phyloP scores from a whole-genome alignment of 2,329 filamentous ascomycete species.

The Keithomyces neogunnii region DNA sequence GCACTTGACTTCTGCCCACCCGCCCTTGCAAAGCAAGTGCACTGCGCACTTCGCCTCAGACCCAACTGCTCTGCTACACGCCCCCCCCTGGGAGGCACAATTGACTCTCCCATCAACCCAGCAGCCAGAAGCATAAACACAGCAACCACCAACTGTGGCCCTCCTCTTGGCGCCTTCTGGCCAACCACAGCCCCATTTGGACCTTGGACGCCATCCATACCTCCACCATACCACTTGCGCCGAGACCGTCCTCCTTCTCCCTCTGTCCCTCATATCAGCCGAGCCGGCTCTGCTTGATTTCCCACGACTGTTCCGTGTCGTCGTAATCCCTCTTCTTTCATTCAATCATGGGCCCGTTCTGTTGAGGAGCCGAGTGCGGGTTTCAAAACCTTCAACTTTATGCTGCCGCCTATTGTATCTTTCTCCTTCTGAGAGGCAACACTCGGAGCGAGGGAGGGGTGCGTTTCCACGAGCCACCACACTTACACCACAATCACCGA shows the following conservation, averaged over 20 bases:
- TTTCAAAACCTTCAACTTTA: neutral
- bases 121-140: constrained; percentile 8
- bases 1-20: neutral
- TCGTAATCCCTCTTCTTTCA: constrained; percentile 9
- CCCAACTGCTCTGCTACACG: constrained; percentile 5
- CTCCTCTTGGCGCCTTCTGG: constrained; percentile 8
- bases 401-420: constrained; percentile 3
- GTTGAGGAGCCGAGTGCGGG: constrained; percentile 5
- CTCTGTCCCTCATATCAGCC: constrained; percentile 13
- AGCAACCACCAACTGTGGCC: constrained; percentile 11
- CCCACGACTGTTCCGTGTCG: constrained; percentile 7
- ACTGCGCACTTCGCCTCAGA: constrained; percentile 5
- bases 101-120: constrained; percentile 7
- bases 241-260: constrained; percentile 13
- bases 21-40: neutral
- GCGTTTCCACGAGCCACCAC: constrained; percentile 5
- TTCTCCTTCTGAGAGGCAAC: neutral
- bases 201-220: constrained; percentile 13
- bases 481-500: neutral
- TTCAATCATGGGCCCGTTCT: constrained; percentile 16
- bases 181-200: constrained; percentile 14
- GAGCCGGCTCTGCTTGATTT: constrained; percentile 10
- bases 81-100: constrained; percentile 6
- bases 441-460: constrained; percentile 2
- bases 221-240: constrained; percentile 11